Evolutionary conservation across 2,329 filamentous ascomycete species (phyloP).

Genomic region (Claviceps lovelessii): DNA sequence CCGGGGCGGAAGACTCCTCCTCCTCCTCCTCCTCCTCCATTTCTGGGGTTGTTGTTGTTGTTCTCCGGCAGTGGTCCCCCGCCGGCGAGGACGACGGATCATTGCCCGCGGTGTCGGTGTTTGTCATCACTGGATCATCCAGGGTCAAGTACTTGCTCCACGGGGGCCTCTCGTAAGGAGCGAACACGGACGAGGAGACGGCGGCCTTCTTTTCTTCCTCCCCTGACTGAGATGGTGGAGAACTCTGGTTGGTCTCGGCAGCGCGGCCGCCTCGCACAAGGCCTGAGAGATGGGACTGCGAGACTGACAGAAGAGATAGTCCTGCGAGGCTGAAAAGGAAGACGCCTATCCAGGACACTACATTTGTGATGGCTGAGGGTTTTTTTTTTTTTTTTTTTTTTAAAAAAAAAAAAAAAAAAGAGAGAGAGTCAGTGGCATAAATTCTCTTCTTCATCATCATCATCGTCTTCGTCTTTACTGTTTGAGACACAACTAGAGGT

Average conservation of each 20-base stretch:
- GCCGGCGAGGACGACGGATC: not conserved
- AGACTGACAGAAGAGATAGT: not conserved
- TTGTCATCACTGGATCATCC: not conserved
- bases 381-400: slow-evolving; percentile 10
- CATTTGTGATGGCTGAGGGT: slow-evolving; percentile 19
- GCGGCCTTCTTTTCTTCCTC: not conserved
- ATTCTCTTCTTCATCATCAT: not conserved
- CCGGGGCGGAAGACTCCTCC: not conserved
- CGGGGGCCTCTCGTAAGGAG: not conserved
- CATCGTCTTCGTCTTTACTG: no score
- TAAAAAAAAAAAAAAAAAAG: no score
- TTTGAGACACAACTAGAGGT: no score
- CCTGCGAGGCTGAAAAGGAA: slow-evolving; percentile 15
- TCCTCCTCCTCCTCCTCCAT: not conserved
- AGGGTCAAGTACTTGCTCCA: not conserved
- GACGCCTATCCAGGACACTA: slow-evolving; percentile 20
- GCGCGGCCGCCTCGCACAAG: not conserved
- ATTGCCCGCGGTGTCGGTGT: not conserved
- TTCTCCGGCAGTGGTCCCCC: not conserved
- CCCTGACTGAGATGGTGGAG: not conserved
- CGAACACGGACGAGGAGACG: not conserved
- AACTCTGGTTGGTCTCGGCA: not conserved
- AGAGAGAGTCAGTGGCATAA: not conserved
- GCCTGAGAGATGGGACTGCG: not conserved
- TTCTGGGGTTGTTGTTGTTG: no score